These are phyloP conservation scores for Fusarium austroafricanum DNA, from an alignment of 2,329 filamentous ascomycete species.

Conservation along the genomic window DNA sequence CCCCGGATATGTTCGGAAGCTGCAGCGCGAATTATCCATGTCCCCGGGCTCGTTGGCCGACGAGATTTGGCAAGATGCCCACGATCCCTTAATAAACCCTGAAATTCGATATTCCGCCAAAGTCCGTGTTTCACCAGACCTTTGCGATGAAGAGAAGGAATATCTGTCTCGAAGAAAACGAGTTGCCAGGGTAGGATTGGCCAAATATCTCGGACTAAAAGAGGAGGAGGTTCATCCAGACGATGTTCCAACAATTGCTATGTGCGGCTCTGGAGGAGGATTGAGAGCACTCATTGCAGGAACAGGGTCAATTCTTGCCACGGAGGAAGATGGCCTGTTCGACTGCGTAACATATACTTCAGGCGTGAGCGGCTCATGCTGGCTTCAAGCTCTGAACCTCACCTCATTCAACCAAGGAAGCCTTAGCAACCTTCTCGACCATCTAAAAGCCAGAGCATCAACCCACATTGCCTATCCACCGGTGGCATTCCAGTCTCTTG, in stretches of 20 bases:
- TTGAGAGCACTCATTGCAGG: constrained; percentile 90
- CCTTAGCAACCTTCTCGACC: constrained; percentile 78
- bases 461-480: constrained; percentile 95
- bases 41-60: constrained; percentile 88
- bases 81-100: constrained; percentile 84
- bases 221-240: constrained; percentile 89
- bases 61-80: constrained; percentile 93
- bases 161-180: constrained; percentile 77
- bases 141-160: constrained; percentile 85
- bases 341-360: constrained; percentile 96
- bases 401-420: constrained; percentile 75
- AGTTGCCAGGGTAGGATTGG: constrained; percentile 78
- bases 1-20: constrained; percentile 81
- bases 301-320: constrained; percentile 85
- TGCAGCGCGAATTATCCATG: constrained; percentile 89
- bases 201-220: constrained; percentile 81
- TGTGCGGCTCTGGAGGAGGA: constrained; percentile 94
- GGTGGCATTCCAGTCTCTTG: constrained; percentile 80
- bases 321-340: constrained; percentile 87
- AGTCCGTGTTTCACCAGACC: constrained; percentile 82
- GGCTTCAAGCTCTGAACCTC: constrained; percentile 90
- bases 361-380: constrained; percentile 95
- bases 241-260: constrained; percentile 91
- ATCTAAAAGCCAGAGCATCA: constrained; percentile 85
- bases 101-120: constrained; percentile 85